Evolutionary conservation across 805 yeast species (phyloP), one percentile per base, ranked within the genome.

Genomic region (Barnettozyma californica): DNA sequence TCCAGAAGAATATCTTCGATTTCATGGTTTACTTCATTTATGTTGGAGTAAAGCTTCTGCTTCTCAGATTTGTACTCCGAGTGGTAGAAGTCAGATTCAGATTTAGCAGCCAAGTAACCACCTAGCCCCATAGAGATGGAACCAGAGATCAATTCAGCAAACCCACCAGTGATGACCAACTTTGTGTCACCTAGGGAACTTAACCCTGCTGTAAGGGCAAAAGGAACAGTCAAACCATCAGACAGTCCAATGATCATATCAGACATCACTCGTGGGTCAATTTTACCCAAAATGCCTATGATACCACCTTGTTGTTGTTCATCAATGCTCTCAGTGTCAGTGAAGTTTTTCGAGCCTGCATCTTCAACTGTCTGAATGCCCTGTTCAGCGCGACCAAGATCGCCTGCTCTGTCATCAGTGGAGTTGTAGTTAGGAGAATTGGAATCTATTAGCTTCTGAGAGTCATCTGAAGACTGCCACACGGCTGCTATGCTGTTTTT

Each of bases 121-220:
- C 99, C 99, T 47, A 92, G 78, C 9, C 99, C 98, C 99, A 92
- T 92, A 26, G 96, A 86, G 46, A 92, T 91, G 41, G 98, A 95
- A 43, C 99, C 99, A 6, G 96, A 87, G 4, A 92, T 95, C 57
- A 92, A 79, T 71, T 92, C 99, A 9, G 98, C 98, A 77, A 92
- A 80, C 21, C 98, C 99, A 75, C 98, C 99, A 25, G 98, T 90
- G 52, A 92, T 90, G 45, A 92, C 99, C 54, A 92, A 77, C 65
- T 80, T 85, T 16, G 96, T 73, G 65, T 88, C 87, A 46, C 99
- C 99, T 46, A 92, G 76, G 1, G 95, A 84, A 1, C 96, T 85
- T 48, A 92, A 76, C 43, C 98, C 99, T 0, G 99, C 98, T 1
- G 98, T 94, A 57, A 94, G 76, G 2, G 99, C 99, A 74, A 92